A percentile compares a stretch with the other conserved stretches of the same genome.
phyloP scores from a whole-genome alignment of 176 grass and related monocot species.

The Juncus effusus region DNA sequence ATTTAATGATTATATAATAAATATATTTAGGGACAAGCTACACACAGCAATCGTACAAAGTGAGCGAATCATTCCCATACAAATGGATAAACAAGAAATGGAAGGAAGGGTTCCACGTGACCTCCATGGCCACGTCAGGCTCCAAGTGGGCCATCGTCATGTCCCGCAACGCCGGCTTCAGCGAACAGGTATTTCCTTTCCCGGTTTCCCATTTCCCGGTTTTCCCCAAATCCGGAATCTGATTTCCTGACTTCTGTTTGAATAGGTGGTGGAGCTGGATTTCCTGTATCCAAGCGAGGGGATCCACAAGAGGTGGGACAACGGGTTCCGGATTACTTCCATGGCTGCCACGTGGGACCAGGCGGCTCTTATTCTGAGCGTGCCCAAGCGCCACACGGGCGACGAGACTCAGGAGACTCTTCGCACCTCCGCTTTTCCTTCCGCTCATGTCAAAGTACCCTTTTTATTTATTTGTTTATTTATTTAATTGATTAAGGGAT shows the following conservation, averaged over 20 bases:
- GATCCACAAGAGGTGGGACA: constrained; percentile 66
- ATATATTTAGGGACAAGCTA: not conserved
- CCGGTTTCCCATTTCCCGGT: not conserved
- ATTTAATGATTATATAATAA: not conserved
- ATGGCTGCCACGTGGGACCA: constrained; percentile 66
- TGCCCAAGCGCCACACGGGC: constrained; percentile 59
- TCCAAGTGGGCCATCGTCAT: constrained; percentile 76
- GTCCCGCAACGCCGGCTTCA: constrained; percentile 69
- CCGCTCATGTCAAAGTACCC: constrained; percentile 65
- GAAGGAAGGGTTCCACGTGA: constrained; percentile 93
- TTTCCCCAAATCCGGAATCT: not conserved
- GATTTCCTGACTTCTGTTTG: not conserved
- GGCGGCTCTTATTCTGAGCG: constrained; percentile 76
- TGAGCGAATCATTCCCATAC: constrained; percentile 83
- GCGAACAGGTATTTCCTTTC: constrained; percentile 47
- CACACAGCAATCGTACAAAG: constrained; percentile 83
- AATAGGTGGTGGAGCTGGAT: constrained; percentile 58
- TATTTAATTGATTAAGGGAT: too few species aligned
- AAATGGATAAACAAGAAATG: constrained; percentile 96
- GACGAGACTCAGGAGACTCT: constrained; percentile 90
- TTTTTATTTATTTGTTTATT: too few species aligned
- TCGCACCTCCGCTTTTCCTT: constrained; percentile 67
- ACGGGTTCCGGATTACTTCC: constrained; percentile 79
- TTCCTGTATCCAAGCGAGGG: constrained; percentile 90
- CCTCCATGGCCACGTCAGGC: constrained; percentile 71